These are phyloP conservation scores for Fusarium palustre DNA, from an alignment of 2,329 filamentous ascomycete species.

Conservation along the genomic window DNA sequence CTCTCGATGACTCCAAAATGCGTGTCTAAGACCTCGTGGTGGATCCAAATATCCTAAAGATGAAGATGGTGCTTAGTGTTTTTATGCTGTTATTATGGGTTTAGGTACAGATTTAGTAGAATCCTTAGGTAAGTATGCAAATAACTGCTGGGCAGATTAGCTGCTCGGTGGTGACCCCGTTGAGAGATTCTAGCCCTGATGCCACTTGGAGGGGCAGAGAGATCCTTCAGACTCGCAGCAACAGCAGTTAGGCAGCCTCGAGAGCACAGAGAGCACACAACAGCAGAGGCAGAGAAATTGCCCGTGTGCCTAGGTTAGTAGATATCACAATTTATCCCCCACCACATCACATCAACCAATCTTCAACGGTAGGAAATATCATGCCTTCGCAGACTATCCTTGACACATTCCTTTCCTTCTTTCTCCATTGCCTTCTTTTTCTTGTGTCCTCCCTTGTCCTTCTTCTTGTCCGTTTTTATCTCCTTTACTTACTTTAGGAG, in stretches of 20 bases:
- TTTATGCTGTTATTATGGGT: constrained; percentile 14
- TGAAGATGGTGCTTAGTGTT: background rate
- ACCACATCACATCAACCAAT: background rate
- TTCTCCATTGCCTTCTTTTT: background rate
- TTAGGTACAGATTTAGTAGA: background rate
- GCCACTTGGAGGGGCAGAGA: constrained; percentile 2
- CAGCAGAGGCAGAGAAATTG: background rate
- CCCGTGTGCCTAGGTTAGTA: background rate
- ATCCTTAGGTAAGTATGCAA: background rate
- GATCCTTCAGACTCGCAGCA: background rate
- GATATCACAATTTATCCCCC: background rate
- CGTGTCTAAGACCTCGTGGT: background rate
- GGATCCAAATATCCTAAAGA: constrained; percentile 2
- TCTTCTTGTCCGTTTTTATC: background rate
- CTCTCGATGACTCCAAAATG: constrained; percentile 7
- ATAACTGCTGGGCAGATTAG: background rate
- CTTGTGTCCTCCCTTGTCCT: background rate
- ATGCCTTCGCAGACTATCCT: background rate
- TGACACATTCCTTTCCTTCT: background rate
- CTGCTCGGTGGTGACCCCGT: background rate
- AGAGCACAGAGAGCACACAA: background rate
- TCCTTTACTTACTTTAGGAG: background rate
- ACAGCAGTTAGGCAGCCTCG: constrained; percentile 7
- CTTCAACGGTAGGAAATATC: background rate
- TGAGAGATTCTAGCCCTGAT: background rate